Evolutionary conservation across 75 land plant genomes (phyloP), one percentile per base, ranked within the genome.

Genomic region (Picea glauca): DNA sequence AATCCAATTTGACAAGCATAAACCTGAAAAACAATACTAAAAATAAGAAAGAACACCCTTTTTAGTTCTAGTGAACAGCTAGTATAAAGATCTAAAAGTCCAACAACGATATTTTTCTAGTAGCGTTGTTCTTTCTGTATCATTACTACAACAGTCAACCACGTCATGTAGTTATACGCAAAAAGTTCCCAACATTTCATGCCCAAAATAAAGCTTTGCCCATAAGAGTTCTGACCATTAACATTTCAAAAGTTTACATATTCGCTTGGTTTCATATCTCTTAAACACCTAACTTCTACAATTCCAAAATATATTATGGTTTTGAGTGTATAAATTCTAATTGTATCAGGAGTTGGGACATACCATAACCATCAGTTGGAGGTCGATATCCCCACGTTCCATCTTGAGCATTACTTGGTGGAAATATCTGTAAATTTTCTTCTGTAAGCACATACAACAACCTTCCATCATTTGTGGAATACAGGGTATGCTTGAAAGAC

Each of bases 281-380:
- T 11, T 65, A 35, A 35, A 35, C 40, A 1, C 68, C 68, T 66
- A 35, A 1, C 46, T 43, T 43, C 46, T 43, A 43, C 46, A 66
- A 33, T 33, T 17, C 15, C 72, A 66, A 66, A 33, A 33, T 66
- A 66, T 14, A 66, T 31, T 0, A 13, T 15, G 14, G 12, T 66
- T 33, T 6, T 30, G 33, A 63, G 38, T 12, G 17, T 2, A 64
- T 64, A 62, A 13, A 62, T 62, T 2, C 26, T 62, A 31, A 64
- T 13, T 30, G 67, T 64, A 50, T 31, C 54, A 76, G 21, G 26
- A 15, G 18, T 31, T 21, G 75, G 21, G 46, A 15, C 80, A 63
- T 87, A 87, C 88, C 88, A 87, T 87, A 86, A 20, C 80, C 80
- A 76, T 87, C 88, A n/a, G 77, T 77, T 33, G 88, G 88, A 31